Percentiles rank a stretch among this genome's conserved stretches.
Evolutionary conservation across 148 eudicot species (phyloP).

Genomic region (Selenicereus undatus): DNA sequence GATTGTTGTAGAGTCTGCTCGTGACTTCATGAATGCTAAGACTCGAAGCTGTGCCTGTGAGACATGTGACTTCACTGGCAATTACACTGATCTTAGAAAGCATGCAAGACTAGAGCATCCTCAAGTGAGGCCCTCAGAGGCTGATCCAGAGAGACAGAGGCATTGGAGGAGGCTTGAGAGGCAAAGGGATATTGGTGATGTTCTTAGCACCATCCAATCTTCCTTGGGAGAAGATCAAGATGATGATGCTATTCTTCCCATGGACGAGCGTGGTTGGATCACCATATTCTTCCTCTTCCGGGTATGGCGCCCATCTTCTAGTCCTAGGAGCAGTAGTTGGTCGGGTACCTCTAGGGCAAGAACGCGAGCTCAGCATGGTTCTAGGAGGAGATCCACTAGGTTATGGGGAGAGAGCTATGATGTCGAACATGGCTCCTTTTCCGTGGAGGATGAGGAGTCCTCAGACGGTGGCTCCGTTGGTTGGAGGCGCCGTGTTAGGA

Average conservation of each 20-base stretch:
- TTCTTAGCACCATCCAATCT: conserved; percentile 74
- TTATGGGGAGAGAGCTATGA: conserved; percentile 72
- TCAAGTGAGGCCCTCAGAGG: conserved; percentile 67
- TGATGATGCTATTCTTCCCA: conserved; percentile 38
- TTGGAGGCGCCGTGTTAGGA: conserved; percentile 40
- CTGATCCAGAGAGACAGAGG: conserved; percentile 71
- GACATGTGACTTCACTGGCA: conserved; percentile 73
- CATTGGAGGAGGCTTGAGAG: conserved; percentile 84
- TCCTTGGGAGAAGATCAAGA: conserved; percentile 54
- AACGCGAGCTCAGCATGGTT: conserved; percentile 45
- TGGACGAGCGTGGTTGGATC: conserved; percentile 60
- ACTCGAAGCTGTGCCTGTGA: conserved; percentile 77
- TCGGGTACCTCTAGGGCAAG: conserved; percentile 52
- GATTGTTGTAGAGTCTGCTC: conserved; percentile 75
- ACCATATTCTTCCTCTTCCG: conserved; percentile 62
- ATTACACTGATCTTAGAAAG: conserved; percentile 68
- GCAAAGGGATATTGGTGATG: conserved; percentile 76
- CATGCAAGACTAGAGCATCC: conserved; percentile 87
- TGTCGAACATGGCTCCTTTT: conserved; percentile 35
- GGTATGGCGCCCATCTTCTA: conserved; percentile 41
- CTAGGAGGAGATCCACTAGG: conserved; percentile 55
- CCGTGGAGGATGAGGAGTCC: conserved; percentile 49
- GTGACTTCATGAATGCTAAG: conserved; percentile 75
- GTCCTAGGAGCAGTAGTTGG: conserved; percentile 55
- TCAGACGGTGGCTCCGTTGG: conserved; percentile 46